A percentile compares a stretch with the other conserved stretches of the same genome.
Conservation (phyloP, 371 early-diverging fungal genomes). For the Mortierella sp. region DNA sequence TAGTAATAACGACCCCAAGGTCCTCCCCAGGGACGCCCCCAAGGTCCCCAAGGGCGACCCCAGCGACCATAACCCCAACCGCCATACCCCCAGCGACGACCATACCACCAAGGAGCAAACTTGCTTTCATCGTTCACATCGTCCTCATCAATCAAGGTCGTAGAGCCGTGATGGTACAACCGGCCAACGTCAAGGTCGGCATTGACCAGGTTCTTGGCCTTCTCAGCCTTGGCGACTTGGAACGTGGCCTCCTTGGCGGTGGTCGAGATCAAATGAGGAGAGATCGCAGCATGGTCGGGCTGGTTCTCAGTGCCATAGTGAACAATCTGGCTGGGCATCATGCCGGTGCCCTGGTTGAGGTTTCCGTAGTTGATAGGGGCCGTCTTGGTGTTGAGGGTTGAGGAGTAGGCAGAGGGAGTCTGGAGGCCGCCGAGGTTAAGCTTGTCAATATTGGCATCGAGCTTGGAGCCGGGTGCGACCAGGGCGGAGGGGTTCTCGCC, state of each 20-base stretch:
- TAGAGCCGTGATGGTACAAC: background rate
- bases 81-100: constrained; percentile 4
- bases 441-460: constrained; percentile 34
- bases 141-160: constrained; percentile 7
- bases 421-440: constrained; percentile 30
- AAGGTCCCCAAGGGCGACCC: too few species aligned
- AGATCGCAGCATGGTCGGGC: constrained; percentile 33
- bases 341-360: constrained; percentile 46
- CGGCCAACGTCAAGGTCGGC: constrained; percentile 24
- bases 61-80: constrained; percentile 17
- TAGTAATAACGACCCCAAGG: too few species aligned
- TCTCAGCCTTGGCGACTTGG: constrained; percentile 43
- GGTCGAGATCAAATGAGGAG: constrained; percentile 35
- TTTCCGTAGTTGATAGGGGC: constrained; percentile 53
- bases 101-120: constrained; percentile 19
- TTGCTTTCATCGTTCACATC: constrained; percentile 15
- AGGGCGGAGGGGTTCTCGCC: too few species aligned
- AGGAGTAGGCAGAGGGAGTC: constrained; percentile 25
- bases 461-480: background rate
- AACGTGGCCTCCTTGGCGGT: constrained; percentile 38
- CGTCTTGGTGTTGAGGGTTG: constrained; percentile 35
- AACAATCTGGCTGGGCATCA: constrained; percentile 48
- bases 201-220: constrained; percentile 27
- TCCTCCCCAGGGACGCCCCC: too few species aligned
- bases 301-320: constrained; percentile 52